Evolutionary conservation across 2,329 filamentous ascomycete species (phyloP).

Genomic region (Epichloe gansuensis): DNA sequence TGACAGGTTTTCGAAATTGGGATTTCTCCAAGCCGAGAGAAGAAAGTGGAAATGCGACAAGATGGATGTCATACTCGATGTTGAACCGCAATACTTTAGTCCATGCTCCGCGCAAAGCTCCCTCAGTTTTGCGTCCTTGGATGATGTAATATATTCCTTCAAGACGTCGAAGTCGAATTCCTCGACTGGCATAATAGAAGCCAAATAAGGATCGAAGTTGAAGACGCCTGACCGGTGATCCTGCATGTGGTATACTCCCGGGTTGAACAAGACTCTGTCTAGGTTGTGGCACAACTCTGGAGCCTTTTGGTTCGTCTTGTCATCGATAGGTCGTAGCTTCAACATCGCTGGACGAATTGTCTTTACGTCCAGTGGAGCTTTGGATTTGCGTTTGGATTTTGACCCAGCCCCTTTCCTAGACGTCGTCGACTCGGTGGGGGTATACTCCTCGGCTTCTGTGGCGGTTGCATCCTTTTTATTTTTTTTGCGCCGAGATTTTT

Average conservation of each 20-base stretch:
- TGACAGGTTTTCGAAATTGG: constrained; percentile 57
- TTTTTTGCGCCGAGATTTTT: constrained; percentile 2
- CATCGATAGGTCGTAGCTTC: constrained; percentile 19
- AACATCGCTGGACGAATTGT: constrained; percentile 15
- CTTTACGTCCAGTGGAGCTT: constrained; percentile 15
- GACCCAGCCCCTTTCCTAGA: not conserved
- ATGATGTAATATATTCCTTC: constrained; percentile 82
- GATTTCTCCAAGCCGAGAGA: constrained; percentile 66
- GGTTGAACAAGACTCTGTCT: constrained; percentile 89
- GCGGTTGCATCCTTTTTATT: constrained; percentile 1
- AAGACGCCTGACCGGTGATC: constrained; percentile 78
- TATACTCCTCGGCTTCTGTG: not conserved
- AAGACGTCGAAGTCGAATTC: constrained; percentile 89
- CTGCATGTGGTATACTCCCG: constrained; percentile 81
- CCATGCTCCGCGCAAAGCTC: constrained; percentile 49
- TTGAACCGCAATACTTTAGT: constrained; percentile 85
- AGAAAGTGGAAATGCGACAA: constrained; percentile 88
- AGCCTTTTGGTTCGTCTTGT: constrained; percentile 15
- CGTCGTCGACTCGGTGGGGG: not conserved
- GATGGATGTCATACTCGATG: constrained; percentile 86
- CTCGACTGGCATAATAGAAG: constrained; percentile 79
- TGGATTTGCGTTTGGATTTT: constrained; percentile 5
- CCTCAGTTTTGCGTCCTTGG: constrained; percentile 63
- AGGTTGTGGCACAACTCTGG: constrained; percentile 57
- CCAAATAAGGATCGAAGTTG: constrained; percentile 94